phyloP scores from a whole-genome alignment of 2,329 filamentous ascomycete species.

The Ophiosphaerella korrae region DNA sequence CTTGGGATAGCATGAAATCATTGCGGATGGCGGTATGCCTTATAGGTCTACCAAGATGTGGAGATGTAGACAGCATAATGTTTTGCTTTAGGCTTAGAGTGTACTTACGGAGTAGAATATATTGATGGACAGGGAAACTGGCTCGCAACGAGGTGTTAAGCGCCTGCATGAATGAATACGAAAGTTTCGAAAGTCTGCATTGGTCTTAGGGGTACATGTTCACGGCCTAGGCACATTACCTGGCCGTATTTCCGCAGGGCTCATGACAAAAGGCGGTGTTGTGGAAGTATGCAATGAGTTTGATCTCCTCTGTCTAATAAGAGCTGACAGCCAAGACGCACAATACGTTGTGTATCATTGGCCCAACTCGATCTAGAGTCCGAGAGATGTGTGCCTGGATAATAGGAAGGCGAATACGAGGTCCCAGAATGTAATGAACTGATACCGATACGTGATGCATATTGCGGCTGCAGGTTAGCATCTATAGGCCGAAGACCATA shows the following conservation, averaged over 20 bases:
- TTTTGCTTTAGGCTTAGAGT: conserved; percentile 3
- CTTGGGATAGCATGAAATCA: background rate
- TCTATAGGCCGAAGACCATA: conserved; percentile 1
- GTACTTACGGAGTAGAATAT: conserved; percentile 8
- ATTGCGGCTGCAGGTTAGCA: conserved; percentile 26
- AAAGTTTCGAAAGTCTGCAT: conserved; percentile 4
- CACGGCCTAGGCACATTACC: background rate
- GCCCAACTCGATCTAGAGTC: conserved; percentile 2
- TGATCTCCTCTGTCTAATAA: conserved; percentile 15
- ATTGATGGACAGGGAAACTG: background rate
- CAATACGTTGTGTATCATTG: conserved; percentile 21
- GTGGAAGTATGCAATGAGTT: background rate
- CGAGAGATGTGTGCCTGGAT: conserved; percentile 10
- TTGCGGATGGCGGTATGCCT: background rate
- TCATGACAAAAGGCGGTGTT: conserved; percentile 2
- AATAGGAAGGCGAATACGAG: conserved; percentile 19
- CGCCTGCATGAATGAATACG: conserved; percentile 27
- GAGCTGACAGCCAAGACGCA: conserved; percentile 24
- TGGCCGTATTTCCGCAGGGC: conserved; percentile 19
- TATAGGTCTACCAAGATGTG: background rate
- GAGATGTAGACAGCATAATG: background rate
- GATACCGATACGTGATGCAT: conserved; percentile 22
- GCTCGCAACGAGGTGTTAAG: background rate
- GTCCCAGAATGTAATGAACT: conserved; percentile 11
- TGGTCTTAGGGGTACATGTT: conserved; percentile 6